phyloP scores from a whole-genome alignment of 768 basidiomycete genomes.

The Phlebiopsis flavidoalba region DNA sequence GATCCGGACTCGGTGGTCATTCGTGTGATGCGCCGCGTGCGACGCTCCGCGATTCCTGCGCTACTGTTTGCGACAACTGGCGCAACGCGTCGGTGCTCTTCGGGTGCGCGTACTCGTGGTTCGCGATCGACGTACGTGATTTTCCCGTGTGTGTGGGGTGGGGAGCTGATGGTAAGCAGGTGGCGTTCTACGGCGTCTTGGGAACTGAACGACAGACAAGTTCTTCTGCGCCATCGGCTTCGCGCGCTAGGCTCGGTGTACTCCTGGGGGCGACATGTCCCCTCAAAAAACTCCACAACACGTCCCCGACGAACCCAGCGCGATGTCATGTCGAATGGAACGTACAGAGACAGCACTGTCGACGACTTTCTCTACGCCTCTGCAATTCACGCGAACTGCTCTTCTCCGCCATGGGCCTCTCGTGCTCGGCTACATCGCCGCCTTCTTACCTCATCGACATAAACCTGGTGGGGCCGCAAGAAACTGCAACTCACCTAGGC shows the following conservation, averaged over 20 bases:
- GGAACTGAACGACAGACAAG: constrained; percentile 77
- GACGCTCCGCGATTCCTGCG: constrained; percentile 67
- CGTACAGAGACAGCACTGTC: constrained; percentile 39
- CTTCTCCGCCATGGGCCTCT: constrained; percentile 71
- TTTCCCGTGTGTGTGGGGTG: not conserved
- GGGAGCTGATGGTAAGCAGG: constrained; percentile 31
- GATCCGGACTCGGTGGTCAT: constrained; percentile 57
- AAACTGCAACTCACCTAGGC: constrained; percentile 78
- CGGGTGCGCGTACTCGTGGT: constrained; percentile 82
- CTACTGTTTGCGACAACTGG: constrained; percentile 63
- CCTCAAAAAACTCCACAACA: too few relatives aligned
- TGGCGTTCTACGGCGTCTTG: constrained; percentile 88
- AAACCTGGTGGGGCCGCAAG: constrained; percentile 64
- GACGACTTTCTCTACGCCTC: constrained; percentile 55
- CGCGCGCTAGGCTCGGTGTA: constrained; percentile 33
- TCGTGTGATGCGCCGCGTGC: constrained; percentile 44
- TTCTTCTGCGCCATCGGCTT: constrained; percentile 75
- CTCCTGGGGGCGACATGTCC: too few relatives aligned
- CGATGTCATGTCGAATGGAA: too few relatives aligned
- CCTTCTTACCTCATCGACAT: constrained; percentile 64
- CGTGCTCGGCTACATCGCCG: constrained; percentile 73
- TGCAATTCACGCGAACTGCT: constrained; percentile 78
- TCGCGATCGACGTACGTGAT: constrained; percentile 68
- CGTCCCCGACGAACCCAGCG: too few relatives aligned
- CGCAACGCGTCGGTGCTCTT: constrained; percentile 71